phyloP scores from a whole-genome alignment of 768 basidiomycete genomes.

The Pleurotus citrinopileatus region DNA sequence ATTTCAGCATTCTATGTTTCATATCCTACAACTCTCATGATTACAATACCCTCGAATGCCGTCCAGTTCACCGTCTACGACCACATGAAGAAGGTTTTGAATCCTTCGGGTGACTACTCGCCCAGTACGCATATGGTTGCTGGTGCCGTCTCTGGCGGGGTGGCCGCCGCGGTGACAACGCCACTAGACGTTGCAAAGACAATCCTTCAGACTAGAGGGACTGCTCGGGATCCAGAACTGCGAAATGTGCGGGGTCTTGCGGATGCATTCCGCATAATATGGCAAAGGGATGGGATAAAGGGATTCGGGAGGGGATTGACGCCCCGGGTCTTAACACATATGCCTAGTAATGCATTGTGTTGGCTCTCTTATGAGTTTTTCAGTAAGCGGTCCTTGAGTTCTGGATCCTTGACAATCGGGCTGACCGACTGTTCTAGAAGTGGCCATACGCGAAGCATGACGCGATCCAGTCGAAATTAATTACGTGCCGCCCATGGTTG shows the following conservation, averaged over 20 bases:
- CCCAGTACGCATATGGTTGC: constrained; percentile 91
- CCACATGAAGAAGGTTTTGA: constrained; percentile 81
- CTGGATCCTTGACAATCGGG: not conserved
- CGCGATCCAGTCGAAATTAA: not conserved
- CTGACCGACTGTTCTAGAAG: constrained; percentile 9
- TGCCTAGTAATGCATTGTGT: constrained; percentile 96
- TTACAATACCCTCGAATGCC: constrained; percentile 97
- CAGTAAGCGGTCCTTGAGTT: constrained; percentile 57
- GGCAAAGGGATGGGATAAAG: constrained; percentile 77
- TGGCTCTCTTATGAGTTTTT: constrained; percentile 99
- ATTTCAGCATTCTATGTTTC: constrained; percentile 94
- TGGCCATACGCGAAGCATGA: constrained; percentile 9
- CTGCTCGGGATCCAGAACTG: constrained; percentile 83
- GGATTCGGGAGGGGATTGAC: constrained; percentile 88
- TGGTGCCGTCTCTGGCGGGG: constrained; percentile 88
- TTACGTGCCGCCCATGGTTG: not conserved
- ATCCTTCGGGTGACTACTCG: constrained; percentile 84
- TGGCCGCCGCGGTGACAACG: constrained; percentile 94
- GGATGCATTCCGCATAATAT: constrained; percentile 88
- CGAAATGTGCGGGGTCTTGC: constrained; percentile 79
- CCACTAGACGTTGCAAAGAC: constrained; percentile 98
- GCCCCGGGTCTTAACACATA: constrained; percentile 89
- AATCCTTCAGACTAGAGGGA: constrained; percentile 90
- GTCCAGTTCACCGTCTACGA: constrained; percentile 98
- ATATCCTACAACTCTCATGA: constrained; percentile 95